Evolutionary conservation across 805 yeast species (phyloP).

Genomic region (Starmerella floris): DNA sequence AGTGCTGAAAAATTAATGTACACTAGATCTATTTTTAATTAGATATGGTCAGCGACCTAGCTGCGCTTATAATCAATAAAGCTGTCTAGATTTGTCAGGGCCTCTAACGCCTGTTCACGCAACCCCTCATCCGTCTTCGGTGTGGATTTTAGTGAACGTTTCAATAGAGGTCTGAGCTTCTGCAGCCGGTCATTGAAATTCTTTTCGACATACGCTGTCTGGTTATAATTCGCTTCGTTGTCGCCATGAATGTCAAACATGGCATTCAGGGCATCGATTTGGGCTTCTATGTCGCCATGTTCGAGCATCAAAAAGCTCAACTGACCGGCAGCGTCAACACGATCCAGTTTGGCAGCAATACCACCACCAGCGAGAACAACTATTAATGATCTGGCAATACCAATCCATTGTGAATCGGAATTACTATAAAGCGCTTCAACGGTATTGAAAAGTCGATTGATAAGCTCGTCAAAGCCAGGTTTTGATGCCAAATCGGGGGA

Average conservation of each 20-base stretch:
- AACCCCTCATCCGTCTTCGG: conserved; percentile 51
- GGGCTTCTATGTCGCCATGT: conserved; percentile 28
- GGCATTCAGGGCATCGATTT: conserved; percentile 49
- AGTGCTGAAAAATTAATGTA: no score
- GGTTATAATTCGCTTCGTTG: conserved; percentile 44
- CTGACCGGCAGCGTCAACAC: conserved; percentile 3
- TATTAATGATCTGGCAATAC: conserved; percentile 4
- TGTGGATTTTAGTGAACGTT: conserved; percentile 43
- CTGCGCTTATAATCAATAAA: conserved; percentile 59
- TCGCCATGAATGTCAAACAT: conserved; percentile 76
- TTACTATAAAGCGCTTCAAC: conserved; percentile 3
- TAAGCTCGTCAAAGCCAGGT: background rate
- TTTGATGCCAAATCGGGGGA: background rate
- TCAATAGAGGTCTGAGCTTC: conserved; percentile 36
- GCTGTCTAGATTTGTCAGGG: conserved; percentile 50
- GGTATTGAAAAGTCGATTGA: background rate
- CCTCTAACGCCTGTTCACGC: conserved; percentile 54
- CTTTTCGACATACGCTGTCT: conserved; percentile 44
- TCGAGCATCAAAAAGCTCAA: conserved; percentile 13
- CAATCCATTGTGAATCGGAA: conserved; percentile 8
- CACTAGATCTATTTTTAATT: no score
- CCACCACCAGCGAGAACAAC: conserved; percentile 4
- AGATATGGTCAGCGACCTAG: no score
- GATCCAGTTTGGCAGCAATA: background rate
- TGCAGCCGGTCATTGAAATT: conserved; percentile 35